phyloP scores from a whole-genome alignment of 192 early-diverging fungal genomes.

The Funneliformis mosseae region DNA sequence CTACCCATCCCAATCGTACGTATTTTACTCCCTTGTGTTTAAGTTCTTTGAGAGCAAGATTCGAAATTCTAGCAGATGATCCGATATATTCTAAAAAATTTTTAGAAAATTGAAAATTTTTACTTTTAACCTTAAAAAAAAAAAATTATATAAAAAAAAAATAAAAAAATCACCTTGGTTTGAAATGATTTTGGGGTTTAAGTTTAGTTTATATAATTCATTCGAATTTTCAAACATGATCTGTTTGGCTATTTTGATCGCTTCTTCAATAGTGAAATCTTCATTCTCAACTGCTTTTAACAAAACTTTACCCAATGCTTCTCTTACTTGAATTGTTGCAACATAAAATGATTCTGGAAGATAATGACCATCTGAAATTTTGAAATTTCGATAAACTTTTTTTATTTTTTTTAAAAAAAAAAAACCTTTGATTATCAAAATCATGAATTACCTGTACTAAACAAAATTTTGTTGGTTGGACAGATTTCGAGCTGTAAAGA shows the following conservation, averaged over 20 bases:
- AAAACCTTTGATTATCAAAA: neutral
- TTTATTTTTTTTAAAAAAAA: neutral
- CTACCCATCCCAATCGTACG: neutral
- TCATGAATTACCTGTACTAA: constrained; percentile 28
- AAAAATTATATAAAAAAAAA: too few relatives aligned
- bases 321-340: constrained; percentile 17
- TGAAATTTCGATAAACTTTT: neutral
- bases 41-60: neutral
- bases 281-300: neutral
- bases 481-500: constrained; percentile 7
- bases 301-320: constrained; percentile 24
- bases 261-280: constrained; percentile 16
- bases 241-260: constrained; percentile 16
- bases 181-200: neutral
- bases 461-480: constrained; percentile 30
- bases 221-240: constrained; percentile 26
- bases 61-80: neutral
- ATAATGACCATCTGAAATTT: constrained; percentile 24
- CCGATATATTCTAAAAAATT: neutral
- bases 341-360: constrained; percentile 24
- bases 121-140: neutral
- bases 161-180: neutral
- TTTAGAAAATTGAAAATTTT: neutral
- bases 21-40: constrained; percentile 16
- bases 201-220: constrained; percentile 19